These are phyloP conservation scores for Metroxylon sagu DNA, from an alignment of 176 grass and related monocot genomes.

Conservation along the genomic window DNA sequence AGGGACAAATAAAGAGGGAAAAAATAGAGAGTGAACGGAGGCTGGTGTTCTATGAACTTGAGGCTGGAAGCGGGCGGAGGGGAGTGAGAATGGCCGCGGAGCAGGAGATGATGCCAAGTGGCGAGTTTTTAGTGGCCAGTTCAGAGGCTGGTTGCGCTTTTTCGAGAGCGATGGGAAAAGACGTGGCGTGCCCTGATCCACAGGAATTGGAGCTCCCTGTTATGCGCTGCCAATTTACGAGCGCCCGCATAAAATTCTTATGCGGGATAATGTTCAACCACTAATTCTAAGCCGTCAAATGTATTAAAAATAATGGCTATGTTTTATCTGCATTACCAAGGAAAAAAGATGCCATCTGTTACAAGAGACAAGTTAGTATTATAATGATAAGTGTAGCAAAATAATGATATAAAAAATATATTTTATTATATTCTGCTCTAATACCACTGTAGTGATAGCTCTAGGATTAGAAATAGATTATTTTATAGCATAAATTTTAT, in stretches of 20 bases:
- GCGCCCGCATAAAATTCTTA: background rate
- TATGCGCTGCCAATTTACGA: no score
- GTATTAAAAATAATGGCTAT: no score
- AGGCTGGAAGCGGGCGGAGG: background rate
- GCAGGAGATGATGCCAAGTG: background rate
- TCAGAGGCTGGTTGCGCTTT: background rate
- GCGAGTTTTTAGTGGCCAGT: background rate
- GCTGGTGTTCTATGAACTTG: background rate
- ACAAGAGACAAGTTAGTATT: no score
- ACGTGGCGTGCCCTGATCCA: background rate
- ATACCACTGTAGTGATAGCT: no score
- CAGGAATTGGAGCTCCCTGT: background rate
- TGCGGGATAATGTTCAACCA: background rate
- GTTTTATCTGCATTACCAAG: no score
- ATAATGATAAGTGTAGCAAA: no score
- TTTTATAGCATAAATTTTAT: no score
- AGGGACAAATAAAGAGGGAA: background rate
- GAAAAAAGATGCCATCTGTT: no score
- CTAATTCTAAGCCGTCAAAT: background rate
- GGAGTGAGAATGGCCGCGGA: background rate
- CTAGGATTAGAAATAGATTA: no score
- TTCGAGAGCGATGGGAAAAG: background rate
- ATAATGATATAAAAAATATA: no score
- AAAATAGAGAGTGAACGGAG: background rate
- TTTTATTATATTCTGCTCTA: no score